Evolutionary conservation across 441 rosid species (phyloP), one percentile per base, ranked within the genome.

Genomic region (Populus hybrid): DNA sequence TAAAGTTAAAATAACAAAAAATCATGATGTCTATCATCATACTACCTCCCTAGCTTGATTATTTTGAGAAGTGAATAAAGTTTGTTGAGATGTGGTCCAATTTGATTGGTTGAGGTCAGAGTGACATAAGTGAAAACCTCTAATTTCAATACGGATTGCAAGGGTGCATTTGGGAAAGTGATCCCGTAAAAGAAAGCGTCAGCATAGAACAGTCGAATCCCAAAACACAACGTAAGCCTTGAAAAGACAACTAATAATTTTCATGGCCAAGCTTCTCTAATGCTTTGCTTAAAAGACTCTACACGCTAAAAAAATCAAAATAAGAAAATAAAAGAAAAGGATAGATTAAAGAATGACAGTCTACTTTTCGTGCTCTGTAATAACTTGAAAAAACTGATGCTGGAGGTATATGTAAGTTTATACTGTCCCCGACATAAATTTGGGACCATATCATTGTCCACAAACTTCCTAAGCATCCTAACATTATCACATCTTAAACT

Each of bases 391-490:
- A 42, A 42, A 42, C 1, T 42, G 16, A 42, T 42, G 50, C 16
- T 42, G 14, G 50, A 42, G 50, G 50, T 42, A 42, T 3, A 42
- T 9, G 46, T 38, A 38, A 38, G 46, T 38, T 38, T 38, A 38
- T 38, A 42, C 5, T 42, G 50, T 42, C 50, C 50, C 50, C 16
- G 4, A 42, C 16, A 42, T 42, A 42, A 42, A 42, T 42, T 42
- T 42, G n/a, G 34, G 38, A 28, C 30, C 36, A 14, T 7, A 10
- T 6, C 1, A 66, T 75, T 42, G n/a, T 61, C 19, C 2, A 73
- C 10, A 34, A 72, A 77, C 76, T 78, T 61, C 68, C 24, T 12
- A 84, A 75, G 82, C 85, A 77, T 81, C 65, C 24, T 63, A 35
- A 34, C 14, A 67, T 40, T 40, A 61, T 78, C 73, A 36, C 65